Conservation (phyloP, 2,329 filamentous ascomycete species). For the Cordyceps pruinosa region DNA sequence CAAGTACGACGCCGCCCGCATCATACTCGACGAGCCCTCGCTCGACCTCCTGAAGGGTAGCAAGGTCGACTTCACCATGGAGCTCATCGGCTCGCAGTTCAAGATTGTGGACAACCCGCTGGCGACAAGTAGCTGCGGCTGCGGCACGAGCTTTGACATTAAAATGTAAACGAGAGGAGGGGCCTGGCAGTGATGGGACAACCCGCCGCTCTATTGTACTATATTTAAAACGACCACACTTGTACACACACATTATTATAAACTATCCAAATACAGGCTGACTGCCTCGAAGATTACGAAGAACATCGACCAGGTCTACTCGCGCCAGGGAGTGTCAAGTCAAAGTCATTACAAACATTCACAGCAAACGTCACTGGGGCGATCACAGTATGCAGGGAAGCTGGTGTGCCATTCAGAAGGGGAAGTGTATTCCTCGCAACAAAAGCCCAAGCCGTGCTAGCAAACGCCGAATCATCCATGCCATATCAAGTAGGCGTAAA, state of each 20-base stretch:
- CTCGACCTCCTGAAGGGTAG: slow-evolving; percentile 85
- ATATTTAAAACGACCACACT: neutral
- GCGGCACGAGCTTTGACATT: slow-evolving; percentile 95
- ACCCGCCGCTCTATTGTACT: slow-evolving; percentile 10
- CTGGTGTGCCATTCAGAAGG: slow-evolving; percentile 34
- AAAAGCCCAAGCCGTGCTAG: slow-evolving; percentile 30
- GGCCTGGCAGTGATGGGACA: neutral
- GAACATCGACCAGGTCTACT: neutral
- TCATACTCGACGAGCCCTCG: slow-evolving; percentile 83
- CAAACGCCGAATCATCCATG: slow-evolving; percentile 30
- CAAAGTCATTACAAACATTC: neutral
- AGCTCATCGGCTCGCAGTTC: slow-evolving; percentile 83
- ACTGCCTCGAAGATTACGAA: neutral
- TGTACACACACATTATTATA: slow-evolving; percentile 2
- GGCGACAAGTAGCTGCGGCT: slow-evolving; percentile 91
- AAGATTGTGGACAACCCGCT: slow-evolving; percentile 91
- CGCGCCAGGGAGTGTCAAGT: neutral
- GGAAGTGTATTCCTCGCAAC: slow-evolving; percentile 30
- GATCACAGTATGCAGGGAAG: slow-evolving; percentile 24
- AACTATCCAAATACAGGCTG: neutral
- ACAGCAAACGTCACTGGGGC: slow-evolving; percentile 9
- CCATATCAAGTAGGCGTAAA: slow-evolving; percentile 8
- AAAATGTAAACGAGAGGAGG: slow-evolving; percentile 45
- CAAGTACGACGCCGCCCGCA: slow-evolving; percentile 51
- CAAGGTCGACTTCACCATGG: slow-evolving; percentile 93